Evolutionary conservation across 2,329 filamentous ascomycete genomes (phyloP).

Genomic region (Phyllosticta citribraziliensis): DNA sequence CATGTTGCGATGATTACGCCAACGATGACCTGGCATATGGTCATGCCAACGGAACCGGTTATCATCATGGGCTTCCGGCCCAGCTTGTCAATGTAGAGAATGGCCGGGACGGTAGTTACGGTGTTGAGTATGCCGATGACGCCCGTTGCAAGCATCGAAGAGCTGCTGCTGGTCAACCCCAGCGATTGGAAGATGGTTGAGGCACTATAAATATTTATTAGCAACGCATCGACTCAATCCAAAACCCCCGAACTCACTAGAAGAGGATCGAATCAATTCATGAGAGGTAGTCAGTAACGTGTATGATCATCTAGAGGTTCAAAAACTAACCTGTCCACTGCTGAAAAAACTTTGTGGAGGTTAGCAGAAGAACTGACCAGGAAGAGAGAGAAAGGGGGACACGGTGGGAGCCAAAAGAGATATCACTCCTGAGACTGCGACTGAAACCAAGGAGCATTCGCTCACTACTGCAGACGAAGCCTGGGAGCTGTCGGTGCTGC

Average conservation of each 20-base stretch:
- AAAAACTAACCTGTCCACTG: too few species aligned
- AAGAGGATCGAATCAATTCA: conserved; percentile 32
- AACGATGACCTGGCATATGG: conserved; percentile 20
- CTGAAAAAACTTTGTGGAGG: conserved; percentile 35
- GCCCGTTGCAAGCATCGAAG: conserved; percentile 40
- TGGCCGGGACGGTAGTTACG: conserved; percentile 43
- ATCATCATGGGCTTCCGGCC: conserved; percentile 44
- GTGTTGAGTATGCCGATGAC: conserved; percentile 51
- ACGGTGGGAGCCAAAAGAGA: too few species aligned
- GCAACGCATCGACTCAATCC: not conserved
- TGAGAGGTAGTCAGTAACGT: too few species aligned
- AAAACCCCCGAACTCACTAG: not conserved
- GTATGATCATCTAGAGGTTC: too few species aligned
- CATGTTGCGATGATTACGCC: conserved; percentile 43
- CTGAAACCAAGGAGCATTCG: too few species aligned
- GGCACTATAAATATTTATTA: conserved; percentile 34
- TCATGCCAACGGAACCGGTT: conserved; percentile 42
- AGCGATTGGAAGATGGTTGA: conserved; percentile 35
- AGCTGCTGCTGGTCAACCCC: conserved; percentile 25
- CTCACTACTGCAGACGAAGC: too few species aligned
- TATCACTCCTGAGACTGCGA: too few species aligned
- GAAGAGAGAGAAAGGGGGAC: too few species aligned
- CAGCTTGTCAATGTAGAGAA: conserved; percentile 44
- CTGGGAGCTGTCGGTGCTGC: too few species aligned
- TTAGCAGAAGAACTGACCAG: too few species aligned